Evolutionary conservation across 208 protist species (phyloP).

Genomic region (Trypanosoma boissoni): DNA sequence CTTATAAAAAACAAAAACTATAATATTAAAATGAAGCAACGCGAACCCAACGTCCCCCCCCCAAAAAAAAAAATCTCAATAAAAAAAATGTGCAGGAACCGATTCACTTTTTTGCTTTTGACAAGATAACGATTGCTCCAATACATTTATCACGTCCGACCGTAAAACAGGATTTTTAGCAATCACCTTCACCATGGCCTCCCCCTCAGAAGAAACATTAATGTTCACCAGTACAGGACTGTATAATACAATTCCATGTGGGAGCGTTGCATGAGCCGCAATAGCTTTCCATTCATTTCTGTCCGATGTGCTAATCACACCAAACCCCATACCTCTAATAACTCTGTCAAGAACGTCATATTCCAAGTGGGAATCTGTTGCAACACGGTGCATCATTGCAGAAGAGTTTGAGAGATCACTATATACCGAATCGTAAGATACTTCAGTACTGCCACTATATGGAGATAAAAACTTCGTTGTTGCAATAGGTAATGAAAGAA

Average conservation of each 20-base stretch:
- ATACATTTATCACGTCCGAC: conserved; percentile 22
- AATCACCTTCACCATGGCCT: background rate
- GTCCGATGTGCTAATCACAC: conserved; percentile 6
- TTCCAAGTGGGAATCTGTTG: conserved; percentile 3
- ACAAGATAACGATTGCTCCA: conserved; percentile 11
- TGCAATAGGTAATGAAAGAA: conserved; percentile 60
- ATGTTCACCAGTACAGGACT: conserved; percentile 57
- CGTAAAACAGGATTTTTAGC: conserved; percentile 27
- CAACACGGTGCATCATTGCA: conserved; percentile 24
- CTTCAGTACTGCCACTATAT: conserved; percentile 45
- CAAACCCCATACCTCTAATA: conserved; percentile 20
- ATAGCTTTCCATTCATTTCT: conserved; percentile 36
- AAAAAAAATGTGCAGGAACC: background rate
- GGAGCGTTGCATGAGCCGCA: conserved; percentile 63
- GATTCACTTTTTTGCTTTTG: background rate
- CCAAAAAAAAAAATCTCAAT: background rate
- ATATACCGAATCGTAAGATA: conserved; percentile 35
- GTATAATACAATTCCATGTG: conserved; percentile 55
- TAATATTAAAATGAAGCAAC: background rate
- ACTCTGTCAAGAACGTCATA: conserved; percentile 4
- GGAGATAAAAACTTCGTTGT: conserved; percentile 60
- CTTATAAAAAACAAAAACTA: conserved; percentile 8
- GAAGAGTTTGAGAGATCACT: conserved; percentile 29
- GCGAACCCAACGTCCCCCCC: background rate
- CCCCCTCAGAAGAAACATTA: conserved; percentile 4